These are phyloP conservation scores for Heterococcus sp. DNA, from an alignment of 108 stramenopile species.

Conservation along the genomic window DNA sequence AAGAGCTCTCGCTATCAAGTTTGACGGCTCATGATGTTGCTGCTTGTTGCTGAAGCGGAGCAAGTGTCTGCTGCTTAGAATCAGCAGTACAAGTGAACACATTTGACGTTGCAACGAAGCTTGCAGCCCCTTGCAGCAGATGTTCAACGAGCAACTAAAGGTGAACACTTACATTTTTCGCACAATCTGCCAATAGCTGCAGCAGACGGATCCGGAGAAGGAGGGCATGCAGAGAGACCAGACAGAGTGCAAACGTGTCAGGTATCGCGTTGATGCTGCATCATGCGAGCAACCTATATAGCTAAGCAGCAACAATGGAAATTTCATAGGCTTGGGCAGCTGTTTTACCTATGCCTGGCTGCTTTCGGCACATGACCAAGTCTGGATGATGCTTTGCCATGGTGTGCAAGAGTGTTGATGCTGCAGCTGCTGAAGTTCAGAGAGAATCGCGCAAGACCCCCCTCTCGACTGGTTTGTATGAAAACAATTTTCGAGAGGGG, in stretches of 20 bases:
- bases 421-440: no score
- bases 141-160: neutral
- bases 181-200: slow-evolving; percentile 86
- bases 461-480: no score
- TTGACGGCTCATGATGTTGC: neutral
- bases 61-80: neutral
- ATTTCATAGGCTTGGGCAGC: no score
- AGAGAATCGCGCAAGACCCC: no score
- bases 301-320: no score
- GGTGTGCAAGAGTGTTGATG: no score
- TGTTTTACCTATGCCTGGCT: slow-evolving; percentile 81
- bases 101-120: neutral
- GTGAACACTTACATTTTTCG: slow-evolving; percentile 79
- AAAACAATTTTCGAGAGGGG: no score
- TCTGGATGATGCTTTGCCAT: slow-evolving; percentile 65
- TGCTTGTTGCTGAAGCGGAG: neutral
- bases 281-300: no score
- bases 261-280: no score
- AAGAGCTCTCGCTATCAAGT: neutral
- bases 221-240: neutral
- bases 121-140: no score
- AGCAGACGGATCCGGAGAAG: neutral
- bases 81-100: neutral
- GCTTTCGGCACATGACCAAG: slow-evolving; percentile 98
- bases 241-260: no score